Evolutionary conservation across 1,284 basidiomycete genomes (phyloP).

Genomic region (Mycena citricolor): DNA sequence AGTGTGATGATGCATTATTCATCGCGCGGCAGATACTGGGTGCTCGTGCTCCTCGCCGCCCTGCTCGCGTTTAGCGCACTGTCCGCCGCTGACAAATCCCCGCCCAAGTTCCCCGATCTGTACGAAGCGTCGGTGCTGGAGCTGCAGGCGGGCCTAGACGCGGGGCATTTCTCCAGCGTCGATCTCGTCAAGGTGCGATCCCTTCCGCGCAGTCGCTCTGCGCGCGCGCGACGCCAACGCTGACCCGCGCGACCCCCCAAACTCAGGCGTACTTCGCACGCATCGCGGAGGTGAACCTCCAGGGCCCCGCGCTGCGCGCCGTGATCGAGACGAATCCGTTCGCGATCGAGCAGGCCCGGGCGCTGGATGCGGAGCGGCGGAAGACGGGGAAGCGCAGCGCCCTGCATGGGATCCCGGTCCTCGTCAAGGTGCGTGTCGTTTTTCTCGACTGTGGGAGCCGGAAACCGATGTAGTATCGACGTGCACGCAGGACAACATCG

Average conservation of each 20-base stretch:
- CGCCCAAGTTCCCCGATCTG: constrained; percentile 46
- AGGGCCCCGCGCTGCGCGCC: constrained; percentile 59
- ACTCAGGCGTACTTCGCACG: constrained; percentile 63
- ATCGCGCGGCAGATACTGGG: too few relatives aligned
- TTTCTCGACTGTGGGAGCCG: too few relatives aligned
- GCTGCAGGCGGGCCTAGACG: constrained; percentile 51
- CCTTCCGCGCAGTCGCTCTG: too few relatives aligned
- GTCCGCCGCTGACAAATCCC: not conserved
- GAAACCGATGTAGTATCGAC: too few relatives aligned
- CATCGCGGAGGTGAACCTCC: constrained; percentile 67
- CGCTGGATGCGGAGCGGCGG: constrained; percentile 54
- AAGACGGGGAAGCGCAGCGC: constrained; percentile 44
- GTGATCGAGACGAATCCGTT: constrained; percentile 64
- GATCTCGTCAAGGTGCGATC: constrained; percentile 61
- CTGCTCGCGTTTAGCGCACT: too few relatives aligned
- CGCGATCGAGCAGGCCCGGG: constrained; percentile 54
- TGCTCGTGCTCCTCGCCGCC: too few relatives aligned
- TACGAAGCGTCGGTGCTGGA: constrained; percentile 62
- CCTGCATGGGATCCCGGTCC: constrained; percentile 69
- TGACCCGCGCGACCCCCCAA: not conserved
- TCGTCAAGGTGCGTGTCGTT: constrained; percentile 52
- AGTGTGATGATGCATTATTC: too few relatives aligned
- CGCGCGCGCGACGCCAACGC: too few relatives aligned
- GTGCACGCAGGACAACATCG: constrained; percentile 54
- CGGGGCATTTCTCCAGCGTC: constrained; percentile 57